Evolutionary conservation across 1,139 yeast genomes (phyloP).

Genomic region (Yamadazyma buinensis): DNA sequence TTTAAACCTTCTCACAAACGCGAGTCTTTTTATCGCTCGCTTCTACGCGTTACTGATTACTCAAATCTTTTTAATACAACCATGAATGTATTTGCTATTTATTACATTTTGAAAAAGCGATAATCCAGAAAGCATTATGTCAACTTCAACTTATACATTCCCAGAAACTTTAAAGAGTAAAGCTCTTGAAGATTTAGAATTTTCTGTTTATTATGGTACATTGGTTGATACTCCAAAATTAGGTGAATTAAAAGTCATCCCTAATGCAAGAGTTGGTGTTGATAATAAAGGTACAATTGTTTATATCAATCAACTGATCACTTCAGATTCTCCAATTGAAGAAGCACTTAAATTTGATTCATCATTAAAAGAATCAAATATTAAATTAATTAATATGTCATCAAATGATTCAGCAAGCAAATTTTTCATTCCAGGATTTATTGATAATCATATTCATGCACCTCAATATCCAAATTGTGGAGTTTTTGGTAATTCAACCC

Average conservation of each 20-base stretch:
- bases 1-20: too few species aligned
- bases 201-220: conserved; percentile 35
- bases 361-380: neutral
- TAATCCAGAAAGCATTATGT: too few species aligned
- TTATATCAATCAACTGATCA: conserved; percentile 14
- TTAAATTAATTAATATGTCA: conserved; percentile 10
- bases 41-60: too few species aligned
- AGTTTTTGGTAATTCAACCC: conserved; percentile 78
- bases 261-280: conserved; percentile 35
- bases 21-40: too few species aligned
- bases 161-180: conserved; percentile 2
- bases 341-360: neutral
- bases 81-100: too few species aligned
- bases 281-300: conserved; percentile 29
- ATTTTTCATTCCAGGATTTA: conserved; percentile 86
- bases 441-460: conserved; percentile 96
- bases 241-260: conserved; percentile 23
- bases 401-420: conserved; percentile 19
- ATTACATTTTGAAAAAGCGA: too few species aligned
- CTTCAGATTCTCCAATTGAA: conserved; percentile 1
- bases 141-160: too few species aligned
- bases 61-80: too few species aligned
- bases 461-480: conserved; percentile 96
- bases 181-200: conserved; percentile 14
- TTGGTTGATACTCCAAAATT: conserved; percentile 35